Conservation (phyloP, 2,329 filamentous ascomycete species). For the Colletotrichum shisoi region DNA sequence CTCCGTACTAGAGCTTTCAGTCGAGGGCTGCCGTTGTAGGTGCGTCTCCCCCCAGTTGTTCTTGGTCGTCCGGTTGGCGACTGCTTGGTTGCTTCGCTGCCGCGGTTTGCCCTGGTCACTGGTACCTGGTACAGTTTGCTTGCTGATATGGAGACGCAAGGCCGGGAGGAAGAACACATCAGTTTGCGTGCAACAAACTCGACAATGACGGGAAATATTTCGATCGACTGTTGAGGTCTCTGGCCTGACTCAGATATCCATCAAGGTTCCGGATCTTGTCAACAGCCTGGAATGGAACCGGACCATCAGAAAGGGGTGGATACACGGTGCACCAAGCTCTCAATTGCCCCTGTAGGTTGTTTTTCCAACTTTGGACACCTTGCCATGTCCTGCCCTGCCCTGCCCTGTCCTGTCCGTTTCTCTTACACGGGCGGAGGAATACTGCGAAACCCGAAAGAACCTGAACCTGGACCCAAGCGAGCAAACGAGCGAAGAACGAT, state of each 20-base stretch:
- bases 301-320: conserved; percentile 19
- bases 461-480: not conserved
- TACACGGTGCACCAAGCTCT: conserved; percentile 31
- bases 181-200: conserved; percentile 27
- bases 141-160: conserved; percentile 5
- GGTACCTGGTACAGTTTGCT: conserved; percentile 4
- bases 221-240: conserved; percentile 22
- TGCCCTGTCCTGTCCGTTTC: not conserved
- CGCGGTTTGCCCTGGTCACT: conserved; percentile 9
- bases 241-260: conserved; percentile 35
- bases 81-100: conserved; percentile 5
- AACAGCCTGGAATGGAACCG: conserved; percentile 26
- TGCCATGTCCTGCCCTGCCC: not conserved
- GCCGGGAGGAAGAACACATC: not conserved
- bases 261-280: conserved; percentile 34
- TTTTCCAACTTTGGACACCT: conserved; percentile 12
- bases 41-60: not conserved
- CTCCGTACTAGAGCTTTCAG: conserved; percentile 21
- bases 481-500: not conserved
- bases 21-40: not conserved
- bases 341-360: conserved; percentile 9
- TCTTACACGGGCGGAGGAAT: conserved; percentile 8
- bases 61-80: not conserved
- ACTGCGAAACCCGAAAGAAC: not conserved
- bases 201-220: conserved; percentile 25